Base-by-base conservation (phyloP, 352 stramenopile genomes). In the Globisporangium radiosum region DNA sequence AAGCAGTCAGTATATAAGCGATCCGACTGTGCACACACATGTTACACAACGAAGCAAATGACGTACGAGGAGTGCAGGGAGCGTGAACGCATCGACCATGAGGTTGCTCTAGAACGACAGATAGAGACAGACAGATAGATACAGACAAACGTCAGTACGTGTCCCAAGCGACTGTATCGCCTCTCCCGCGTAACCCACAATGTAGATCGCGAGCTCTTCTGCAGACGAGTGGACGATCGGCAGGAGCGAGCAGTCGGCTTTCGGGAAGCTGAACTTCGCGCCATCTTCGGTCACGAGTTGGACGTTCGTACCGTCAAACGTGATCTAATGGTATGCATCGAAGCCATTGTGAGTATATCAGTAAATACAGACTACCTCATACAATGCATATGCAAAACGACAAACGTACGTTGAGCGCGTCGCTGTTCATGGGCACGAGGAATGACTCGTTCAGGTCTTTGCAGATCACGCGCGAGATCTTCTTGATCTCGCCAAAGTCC, bases 401-500 rank as follows among this genome's bases (percentile, higher is more conserved):
- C 15, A 54, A 33, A 51, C 58, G 15, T 60, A 92, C 83, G 53
- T 94, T 87, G 10, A 99, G 71, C 5, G 95, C 92, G 64, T 98
- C 85, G 54, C 91, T 98, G 57, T 96, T 85, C 75, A 96, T 97
- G 0, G 97, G 97, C 57, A 97, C 96, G 7, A 99, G 76, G 68
- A 99, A 98, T 42, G 95, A 94, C 72, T 99, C 96, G 72, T 99
- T 98, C 63, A 99, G 67, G 63, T 96, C 76, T 70, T 98, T 98
- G 76, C 97, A 99, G 52, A 99, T 88, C 11, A 92, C 81, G 37
- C 92, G 86, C 19, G 81, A 87, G 48, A 97, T 96, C 69, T 94
- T 95, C 72, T 99, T 99, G 62, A 99, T 95, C 60, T 98, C 88
- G 42, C 96, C 96, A 87, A 99, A 99, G 71, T 99, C 96, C 14